Evolutionary conservation across 148 eudicot species (phyloP).

Genomic region (Vaccinium darrowii): DNA sequence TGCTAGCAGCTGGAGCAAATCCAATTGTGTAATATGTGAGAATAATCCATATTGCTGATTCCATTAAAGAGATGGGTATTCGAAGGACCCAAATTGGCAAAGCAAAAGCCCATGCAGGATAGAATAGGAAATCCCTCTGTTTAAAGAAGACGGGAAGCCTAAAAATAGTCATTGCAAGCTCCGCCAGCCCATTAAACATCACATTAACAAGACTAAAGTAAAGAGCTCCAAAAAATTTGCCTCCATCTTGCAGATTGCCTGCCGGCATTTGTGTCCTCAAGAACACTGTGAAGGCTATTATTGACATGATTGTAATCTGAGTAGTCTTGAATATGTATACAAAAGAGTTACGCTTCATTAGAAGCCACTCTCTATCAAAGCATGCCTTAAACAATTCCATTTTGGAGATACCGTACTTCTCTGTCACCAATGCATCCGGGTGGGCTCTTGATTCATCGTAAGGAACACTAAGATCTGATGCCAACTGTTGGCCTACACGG

Average conservation of each 20-base stretch:
- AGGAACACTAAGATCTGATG: constrained; percentile 28
- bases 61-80: constrained; percentile 41
- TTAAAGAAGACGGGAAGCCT: constrained; percentile 43
- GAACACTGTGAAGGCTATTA: constrained; percentile 54
- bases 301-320: constrained; percentile 52
- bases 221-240: constrained; percentile 43
- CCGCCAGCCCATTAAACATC: constrained; percentile 50
- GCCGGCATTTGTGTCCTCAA: constrained; percentile 33
- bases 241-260: constrained; percentile 33
- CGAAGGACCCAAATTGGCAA: constrained; percentile 48
- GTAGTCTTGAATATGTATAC: constrained; percentile 55
- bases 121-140: constrained; percentile 38
- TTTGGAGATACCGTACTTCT: constrained; percentile 55
- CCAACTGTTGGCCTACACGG: constrained; percentile 31
- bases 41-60: constrained; percentile 46
- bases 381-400: constrained; percentile 55
- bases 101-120: constrained; percentile 51
- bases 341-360: constrained; percentile 66
- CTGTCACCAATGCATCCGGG: constrained; percentile 45
- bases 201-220: constrained; percentile 45
- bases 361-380: constrained; percentile 55
- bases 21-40: constrained; percentile 48
- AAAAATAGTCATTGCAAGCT: constrained; percentile 36
- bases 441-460: constrained; percentile 36
- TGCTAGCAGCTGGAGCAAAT: constrained; percentile 40